Base-by-base conservation (phyloP, 108 stramenopile genomes). In the Seminavis robusta region DNA sequence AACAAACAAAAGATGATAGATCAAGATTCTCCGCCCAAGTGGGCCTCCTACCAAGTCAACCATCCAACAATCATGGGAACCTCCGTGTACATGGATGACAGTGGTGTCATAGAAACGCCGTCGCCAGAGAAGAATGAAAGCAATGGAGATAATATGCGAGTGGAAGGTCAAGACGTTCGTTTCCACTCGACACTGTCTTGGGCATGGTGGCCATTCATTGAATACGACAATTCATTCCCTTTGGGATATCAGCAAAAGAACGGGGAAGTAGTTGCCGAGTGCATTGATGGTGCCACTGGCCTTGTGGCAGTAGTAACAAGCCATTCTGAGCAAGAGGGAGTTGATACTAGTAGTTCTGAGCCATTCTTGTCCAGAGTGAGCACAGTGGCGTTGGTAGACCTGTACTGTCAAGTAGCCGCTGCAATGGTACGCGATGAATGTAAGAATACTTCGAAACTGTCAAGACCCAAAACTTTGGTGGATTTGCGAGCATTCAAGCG, bases 1-100 rank as follows among this genome's bases (percentile, higher is more conserved):
- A 31, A 11, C 21, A 52, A 2, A 51, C 52, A 20, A 29, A 40
- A 20, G 27, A 39, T 15, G 33, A 59, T 26, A 36, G 25, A 9
- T 16, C 1, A 51, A n/a, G 23, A 4, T n/a, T 15, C 21, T 44
- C 9, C 28, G 79, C 66, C 47, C 57, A 43, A 46, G 38, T 26
- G 23, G 10, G 11, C 38, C 21, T 44, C 9, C 28, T 82, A 69
- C 47, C 57, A 43, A 46, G 38, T 84, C 26, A 71, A 87, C 36
- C 90, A 92, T 56, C 91, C 91, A 31, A 61, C 65, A 3, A 58
- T 93, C 40, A 84, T 93, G 86, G 87, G 84, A 16, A 93, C 87
- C 9, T 63, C 69, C 45, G 91, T 89, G 11, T 93, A 89, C 57
- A 60, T 93, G 67, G 85, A 90, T 54, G 87, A 86, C 26, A 34